Evolutionary conservation across 208 protist species (phyloP), one percentile per base, ranked within the genome.

Genomic region (Wallacemonas sp.): DNA sequence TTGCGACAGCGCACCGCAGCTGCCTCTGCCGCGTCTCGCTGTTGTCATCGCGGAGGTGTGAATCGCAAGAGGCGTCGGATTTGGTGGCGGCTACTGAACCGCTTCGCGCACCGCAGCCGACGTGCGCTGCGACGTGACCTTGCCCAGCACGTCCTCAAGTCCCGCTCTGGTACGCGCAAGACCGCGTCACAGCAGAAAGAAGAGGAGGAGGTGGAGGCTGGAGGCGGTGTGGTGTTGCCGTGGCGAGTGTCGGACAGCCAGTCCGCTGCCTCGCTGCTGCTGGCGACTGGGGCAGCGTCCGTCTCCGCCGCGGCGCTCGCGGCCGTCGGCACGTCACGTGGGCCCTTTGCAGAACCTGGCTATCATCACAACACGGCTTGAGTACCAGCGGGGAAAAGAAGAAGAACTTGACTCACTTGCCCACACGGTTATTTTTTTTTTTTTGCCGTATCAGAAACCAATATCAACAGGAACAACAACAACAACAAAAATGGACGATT

Each of bases 1-100:
- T 62, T 87, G 52, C 61, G 76, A 1, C 52, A 48, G 36, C 36
- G 36, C 36, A 41, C 36, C 43, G 16, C 47, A 24, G 30, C 47
- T 5, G 21, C 2, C 2, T 3, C 6, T n/a, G 6, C 19, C 47
- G 21, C 17, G 16, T 58, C 30, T 32, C 24, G 24, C 52, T 6
- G 4, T 26, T n/a, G 9, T 26, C 23, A 36, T 5, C 14, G 8
- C 52, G 27, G 5, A 24, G 11, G n/a, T n/a, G n/a, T n/a, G n/a
- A n/a, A n/a, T n/a, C n/a, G 5, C 16, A 16, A 19, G 6, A 9
- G n/a, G 2, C 52, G 52, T 16, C 52, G 30, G 26, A 24, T 41
- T 24, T 29, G 34, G 52, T 58, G 52, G 52, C 38, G 52, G 52
- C 29, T 6, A 11, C 52, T 58, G 30, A n/a, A 24, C 9, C 26